phyloP scores from a whole-genome alignment of 805 yeast species.

The Monosporozyma siamensis region DNA sequence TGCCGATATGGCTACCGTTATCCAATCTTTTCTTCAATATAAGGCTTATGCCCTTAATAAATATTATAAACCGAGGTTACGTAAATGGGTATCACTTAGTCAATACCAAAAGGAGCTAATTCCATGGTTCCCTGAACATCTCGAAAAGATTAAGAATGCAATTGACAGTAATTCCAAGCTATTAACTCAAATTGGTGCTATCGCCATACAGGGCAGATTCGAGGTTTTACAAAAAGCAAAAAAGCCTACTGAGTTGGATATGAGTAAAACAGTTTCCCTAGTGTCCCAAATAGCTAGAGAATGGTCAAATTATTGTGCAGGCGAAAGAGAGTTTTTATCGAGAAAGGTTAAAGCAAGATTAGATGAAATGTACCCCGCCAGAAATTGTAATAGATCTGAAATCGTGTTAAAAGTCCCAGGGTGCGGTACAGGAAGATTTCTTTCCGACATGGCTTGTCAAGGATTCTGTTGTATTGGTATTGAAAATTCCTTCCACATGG shows the following conservation, averaged over 20 bases:
- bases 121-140: conserved; percentile 39
- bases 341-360: conserved; percentile 13
- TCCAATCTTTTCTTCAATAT: conserved; percentile 4
- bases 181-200: background rate
- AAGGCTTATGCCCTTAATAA: conserved; percentile 7
- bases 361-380: background rate
- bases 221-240: background rate
- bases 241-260: background rate
- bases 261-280: conserved; percentile 45
- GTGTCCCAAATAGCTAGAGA: conserved; percentile 46
- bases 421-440: conserved; percentile 47
- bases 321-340: conserved; percentile 32
- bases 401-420: conserved; percentile 38
- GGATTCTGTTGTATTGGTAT: conserved; percentile 52
- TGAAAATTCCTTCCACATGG: conserved; percentile 53
- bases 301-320: conserved; percentile 42
- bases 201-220: background rate
- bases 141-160: conserved; percentile 31
- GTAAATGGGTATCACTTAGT: conserved; percentile 31
- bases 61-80: conserved; percentile 18
- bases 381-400: conserved; percentile 30
- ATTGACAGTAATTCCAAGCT: conserved; percentile 8
- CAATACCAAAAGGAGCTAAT: conserved; percentile 33
- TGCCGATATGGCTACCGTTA: background rate
- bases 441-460: conserved; percentile 39